These are phyloP conservation scores for Grosmannia huntii DNA, from an alignment of 2,329 filamentous ascomycete genomes.

Conservation along the genomic window DNA sequence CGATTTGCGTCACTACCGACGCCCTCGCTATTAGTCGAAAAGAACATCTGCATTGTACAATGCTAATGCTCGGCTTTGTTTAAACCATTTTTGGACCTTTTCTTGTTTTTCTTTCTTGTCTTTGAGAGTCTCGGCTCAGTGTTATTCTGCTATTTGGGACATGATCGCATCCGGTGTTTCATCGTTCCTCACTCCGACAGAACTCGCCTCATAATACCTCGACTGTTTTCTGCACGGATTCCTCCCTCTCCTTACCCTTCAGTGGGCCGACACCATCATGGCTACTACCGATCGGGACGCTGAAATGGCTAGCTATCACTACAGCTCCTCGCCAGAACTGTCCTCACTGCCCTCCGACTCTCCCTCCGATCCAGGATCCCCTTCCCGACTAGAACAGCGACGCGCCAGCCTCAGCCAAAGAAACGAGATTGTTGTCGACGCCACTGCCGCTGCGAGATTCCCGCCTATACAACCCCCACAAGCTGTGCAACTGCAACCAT, in stretches of 20 bases:
- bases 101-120: not conserved
- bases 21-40: not conserved
- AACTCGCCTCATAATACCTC: not conserved
- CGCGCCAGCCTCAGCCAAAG: conserved; percentile 18
- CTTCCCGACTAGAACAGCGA: conserved; percentile 23
- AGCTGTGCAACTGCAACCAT: not conserved
- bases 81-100: not conserved
- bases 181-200: not conserved
- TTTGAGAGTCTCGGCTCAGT: not conserved
- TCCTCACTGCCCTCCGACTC: conserved; percentile 39
- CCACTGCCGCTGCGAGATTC: conserved; percentile 20
- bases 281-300: conserved; percentile 14
- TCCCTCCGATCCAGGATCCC: conserved; percentile 35
- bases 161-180: not conserved
- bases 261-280: conserved; percentile 4
- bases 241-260: not conserved
- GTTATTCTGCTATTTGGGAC: not conserved
- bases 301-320: conserved; percentile 22
- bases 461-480: conserved; percentile 18
- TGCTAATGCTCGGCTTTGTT: not conserved
- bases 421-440: conserved; percentile 33
- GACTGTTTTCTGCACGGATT: not conserved
- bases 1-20: not conserved
- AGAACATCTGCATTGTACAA: not conserved
- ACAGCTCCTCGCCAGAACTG: conserved; percentile 36